Base-by-base conservation (phyloP, 768 basidiomycete species). In the Pulveroboletus sp. region DNA sequence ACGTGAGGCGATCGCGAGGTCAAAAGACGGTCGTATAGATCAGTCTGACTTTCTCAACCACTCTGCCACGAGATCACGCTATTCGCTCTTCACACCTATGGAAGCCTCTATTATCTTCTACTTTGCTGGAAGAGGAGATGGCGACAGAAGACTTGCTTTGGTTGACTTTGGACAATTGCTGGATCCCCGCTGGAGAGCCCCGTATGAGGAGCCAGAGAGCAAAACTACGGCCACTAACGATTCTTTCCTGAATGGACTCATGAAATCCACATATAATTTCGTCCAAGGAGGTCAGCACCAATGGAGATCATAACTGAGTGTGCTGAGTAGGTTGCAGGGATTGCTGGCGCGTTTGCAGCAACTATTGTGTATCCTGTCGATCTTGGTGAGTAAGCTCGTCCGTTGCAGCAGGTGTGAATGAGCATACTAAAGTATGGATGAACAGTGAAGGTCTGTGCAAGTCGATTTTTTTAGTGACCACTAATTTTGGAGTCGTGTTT, bases 301-400 rank as follows among this genome's bases (percentile, higher is more conserved):
- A 10, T 15, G 18, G 30, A n/a, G 39, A 43, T n/a, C 26, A 8
- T 17, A 39, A 31, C 14, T 31, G 47, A 40, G 33, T 28, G 7
- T 39, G 8, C 52, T 58, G 68, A 66, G 31, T 39, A 39, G n/a
- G 56, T 47, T 49, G 18, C 56, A 87, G 86, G 95, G 64, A 64
- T 95, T 52, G 93, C 95, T 39, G 96, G 96, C 49, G 91, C 91
- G 32, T 78, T 93, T 52, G 96, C 96, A 43, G 96, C 95, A 10
- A 95, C 92, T n/a, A 89, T 92, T 36, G 95, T 98, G 11, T 97
- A 98, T 69, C 95, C 95, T 24, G 97, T 95, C 63, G 93, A 93
- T 71, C 78, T 90, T 74, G 89, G 85, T 86, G 60, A 73, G 84
- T 80, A 30, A 45, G 44, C 35, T 46, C 27, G 32, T 39, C 43